Percentiles rank a stretch among this genome's conserved stretches.
Evolutionary conservation across 2,329 filamentous ascomycete species (phyloP).

Genomic region (Colletotrichum neosansevieriae): DNA sequence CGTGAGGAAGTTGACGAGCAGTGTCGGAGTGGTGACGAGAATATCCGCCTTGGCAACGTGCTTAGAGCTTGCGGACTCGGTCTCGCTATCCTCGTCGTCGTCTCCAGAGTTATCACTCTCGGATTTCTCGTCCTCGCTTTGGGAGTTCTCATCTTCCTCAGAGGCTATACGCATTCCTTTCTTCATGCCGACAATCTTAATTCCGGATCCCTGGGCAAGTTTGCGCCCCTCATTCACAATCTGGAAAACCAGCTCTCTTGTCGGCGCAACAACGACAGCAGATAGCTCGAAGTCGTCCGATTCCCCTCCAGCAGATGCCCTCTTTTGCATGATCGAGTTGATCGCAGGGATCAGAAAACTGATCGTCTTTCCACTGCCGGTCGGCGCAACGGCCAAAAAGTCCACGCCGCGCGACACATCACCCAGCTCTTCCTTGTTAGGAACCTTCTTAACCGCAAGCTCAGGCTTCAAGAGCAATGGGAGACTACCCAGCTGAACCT

Average conservation of each 20-base stretch:
- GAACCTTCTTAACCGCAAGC: conserved; percentile 58
- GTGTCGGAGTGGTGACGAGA: conserved; percentile 82
- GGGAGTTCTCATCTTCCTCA: conserved; percentile 48
- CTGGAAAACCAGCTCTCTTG: conserved; percentile 81
- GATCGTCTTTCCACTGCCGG: conserved; percentile 95
- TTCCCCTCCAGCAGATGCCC: conserved; percentile 56
- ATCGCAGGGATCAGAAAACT: conserved; percentile 92
- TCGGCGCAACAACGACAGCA: conserved; percentile 81
- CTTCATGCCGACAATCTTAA: conserved; percentile 84
- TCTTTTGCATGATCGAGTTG: conserved; percentile 75
- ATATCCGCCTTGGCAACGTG: conserved; percentile 80
- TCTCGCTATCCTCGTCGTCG: conserved; percentile 50
- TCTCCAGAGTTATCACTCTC: conserved; percentile 52
- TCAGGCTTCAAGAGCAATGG: conserved; percentile 78
- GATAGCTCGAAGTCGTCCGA: conserved; percentile 65
- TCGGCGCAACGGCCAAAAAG: conserved; percentile 90
- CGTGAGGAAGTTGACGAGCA: conserved; percentile 77
- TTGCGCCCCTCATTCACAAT: conserved; percentile 91
- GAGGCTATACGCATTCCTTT: conserved; percentile 76
- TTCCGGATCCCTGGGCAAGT: conserved; percentile 78
- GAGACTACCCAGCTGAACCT: conserved; percentile 90
- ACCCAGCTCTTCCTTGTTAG: conserved; percentile 50
- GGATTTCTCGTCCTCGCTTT: conserved; percentile 41
- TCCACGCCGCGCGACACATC: conserved; percentile 65
- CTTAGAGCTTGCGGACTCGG: conserved; percentile 46